Conservation (phyloP, 306 rosid species). For the Cicer judaicum region DNA sequence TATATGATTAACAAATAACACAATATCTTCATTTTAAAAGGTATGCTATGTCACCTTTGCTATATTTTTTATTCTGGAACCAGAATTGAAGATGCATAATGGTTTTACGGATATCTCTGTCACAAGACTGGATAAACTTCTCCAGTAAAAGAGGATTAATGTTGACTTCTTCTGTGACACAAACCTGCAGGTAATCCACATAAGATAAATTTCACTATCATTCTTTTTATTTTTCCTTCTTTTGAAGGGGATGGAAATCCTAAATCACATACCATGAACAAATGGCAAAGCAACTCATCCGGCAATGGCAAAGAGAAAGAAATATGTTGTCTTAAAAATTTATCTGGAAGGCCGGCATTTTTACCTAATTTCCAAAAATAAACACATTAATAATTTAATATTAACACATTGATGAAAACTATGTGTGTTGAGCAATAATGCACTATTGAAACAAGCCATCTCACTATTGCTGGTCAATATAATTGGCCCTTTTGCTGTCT, state of each 20-base stretch:
- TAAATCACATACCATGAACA: slow-evolving; percentile 64
- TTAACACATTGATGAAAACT: slow-evolving; percentile 37
- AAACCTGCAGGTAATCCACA: slow-evolving; percentile 65
- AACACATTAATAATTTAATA: slow-evolving; percentile 12
- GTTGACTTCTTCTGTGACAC: slow-evolving; percentile 65
- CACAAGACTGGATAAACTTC: slow-evolving; percentile 62
- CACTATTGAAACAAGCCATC: slow-evolving; percentile 48
- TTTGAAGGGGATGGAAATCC: slow-evolving; percentile 11
- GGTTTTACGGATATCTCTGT: slow-evolving; percentile 80
- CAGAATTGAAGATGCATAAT: slow-evolving; percentile 91
- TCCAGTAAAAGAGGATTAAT: slow-evolving; percentile 61
- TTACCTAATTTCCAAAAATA: slow-evolving; percentile 61
- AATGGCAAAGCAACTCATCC: slow-evolving; percentile 68
- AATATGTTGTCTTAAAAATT: slow-evolving; percentile 55
- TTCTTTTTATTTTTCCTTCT: slow-evolving; percentile 13
- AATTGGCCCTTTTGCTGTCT: slow-evolving; percentile 83
- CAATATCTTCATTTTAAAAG: not conserved
- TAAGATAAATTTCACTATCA: slow-evolving; percentile 32
- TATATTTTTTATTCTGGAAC: slow-evolving; percentile 68
- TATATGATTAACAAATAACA: not conserved
- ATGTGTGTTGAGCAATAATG: slow-evolving; percentile 23
- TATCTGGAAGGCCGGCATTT: slow-evolving; percentile 64
- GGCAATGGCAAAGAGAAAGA: slow-evolving; percentile 68
- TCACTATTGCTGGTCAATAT: slow-evolving; percentile 94
- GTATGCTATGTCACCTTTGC: slow-evolving; percentile 55